Evolutionary conservation across 1,284 basidiomycete species (phyloP).

Genomic region (Heterobasidion occidentale): DNA sequence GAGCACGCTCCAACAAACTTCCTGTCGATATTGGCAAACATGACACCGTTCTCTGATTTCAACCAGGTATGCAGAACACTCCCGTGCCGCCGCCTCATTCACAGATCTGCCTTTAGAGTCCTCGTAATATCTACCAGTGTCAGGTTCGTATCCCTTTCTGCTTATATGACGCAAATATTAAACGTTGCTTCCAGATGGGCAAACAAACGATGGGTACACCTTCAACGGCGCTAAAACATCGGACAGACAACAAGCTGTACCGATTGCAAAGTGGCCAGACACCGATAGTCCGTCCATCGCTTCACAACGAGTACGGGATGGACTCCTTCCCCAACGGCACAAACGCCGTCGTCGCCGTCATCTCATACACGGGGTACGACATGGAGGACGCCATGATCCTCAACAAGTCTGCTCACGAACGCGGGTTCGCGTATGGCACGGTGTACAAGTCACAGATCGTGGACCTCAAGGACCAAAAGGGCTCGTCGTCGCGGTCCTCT

Average conservation of each 20-base stretch:
- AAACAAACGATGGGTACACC: constrained; percentile 99
- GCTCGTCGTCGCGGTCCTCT: constrained; percentile 47
- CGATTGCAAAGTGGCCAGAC: constrained; percentile 93
- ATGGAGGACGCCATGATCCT: constrained; percentile 99
- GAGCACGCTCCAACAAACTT: constrained; percentile 96
- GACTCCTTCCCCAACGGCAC: constrained; percentile 98
- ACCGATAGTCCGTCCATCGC: constrained; percentile 86
- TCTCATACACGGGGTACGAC: constrained; percentile 99
- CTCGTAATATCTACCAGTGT: constrained; percentile 84
- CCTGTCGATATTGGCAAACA: constrained; percentile 79
- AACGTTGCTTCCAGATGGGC: constrained; percentile 71
- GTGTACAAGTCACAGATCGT: constrained; percentile 95
- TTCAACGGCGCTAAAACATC: constrained; percentile 80
- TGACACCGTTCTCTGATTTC: constrained; percentile 91
- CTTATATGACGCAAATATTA: not conserved
- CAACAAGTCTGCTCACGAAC: constrained; percentile 98
- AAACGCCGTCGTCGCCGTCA: constrained; percentile 97
- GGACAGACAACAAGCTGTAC: constrained; percentile 99
- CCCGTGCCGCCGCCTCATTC: not conserved
- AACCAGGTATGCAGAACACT: constrained; percentile 61
- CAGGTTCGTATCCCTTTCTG: constrained; percentile 42
- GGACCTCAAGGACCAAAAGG: constrained; percentile 79
- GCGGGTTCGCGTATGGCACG: constrained; percentile 95
- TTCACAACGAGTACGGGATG: constrained; percentile 98
- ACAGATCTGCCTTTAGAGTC: constrained; percentile 44